phyloP scores from a whole-genome alignment of 306 rosid genomes.

The Cyclanthera cordifolia region DNA sequence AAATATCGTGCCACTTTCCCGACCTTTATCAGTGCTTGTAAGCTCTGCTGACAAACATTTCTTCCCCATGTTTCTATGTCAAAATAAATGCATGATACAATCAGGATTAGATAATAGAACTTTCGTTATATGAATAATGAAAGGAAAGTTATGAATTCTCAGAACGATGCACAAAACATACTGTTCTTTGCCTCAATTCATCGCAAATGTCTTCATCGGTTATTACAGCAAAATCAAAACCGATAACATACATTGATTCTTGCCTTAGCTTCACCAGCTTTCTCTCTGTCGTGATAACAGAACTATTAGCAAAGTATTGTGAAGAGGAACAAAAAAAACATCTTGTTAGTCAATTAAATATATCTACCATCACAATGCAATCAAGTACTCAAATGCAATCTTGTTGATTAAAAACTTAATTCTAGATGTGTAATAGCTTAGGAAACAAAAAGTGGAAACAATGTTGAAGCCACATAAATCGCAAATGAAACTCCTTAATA shows the following conservation, averaged over 20 bases:
- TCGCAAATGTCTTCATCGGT: conserved; percentile 43
- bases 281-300: conserved; percentile 46
- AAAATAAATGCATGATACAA: conserved; percentile 16
- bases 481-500: neutral
- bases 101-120: neutral
- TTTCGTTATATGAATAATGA: neutral
- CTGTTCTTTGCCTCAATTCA: conserved; percentile 46
- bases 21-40: conserved; percentile 61
- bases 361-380: neutral
- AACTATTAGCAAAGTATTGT: conserved; percentile 15
- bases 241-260: conserved; percentile 60
- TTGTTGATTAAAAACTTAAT: neutral
- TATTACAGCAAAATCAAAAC: conserved; percentile 56
- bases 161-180: conserved; percentile 24
- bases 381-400: neutral
- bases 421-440: too few relatives aligned
- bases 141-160: neutral
- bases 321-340: neutral
- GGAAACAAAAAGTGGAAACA: too few relatives aligned
- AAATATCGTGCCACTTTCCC: conserved; percentile 54
- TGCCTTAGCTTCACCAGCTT: conserved; percentile 58
- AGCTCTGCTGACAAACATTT: conserved; percentile 43
- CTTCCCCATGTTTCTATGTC: conserved; percentile 52
- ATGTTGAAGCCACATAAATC: too few relatives aligned
- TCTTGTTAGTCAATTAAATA: neutral